A percentile compares a stretch with the other conserved stretches of the same genome.
phyloP scores from a whole-genome alignment of 148 eudicot genomes.

The Silene uniflora region DNA sequence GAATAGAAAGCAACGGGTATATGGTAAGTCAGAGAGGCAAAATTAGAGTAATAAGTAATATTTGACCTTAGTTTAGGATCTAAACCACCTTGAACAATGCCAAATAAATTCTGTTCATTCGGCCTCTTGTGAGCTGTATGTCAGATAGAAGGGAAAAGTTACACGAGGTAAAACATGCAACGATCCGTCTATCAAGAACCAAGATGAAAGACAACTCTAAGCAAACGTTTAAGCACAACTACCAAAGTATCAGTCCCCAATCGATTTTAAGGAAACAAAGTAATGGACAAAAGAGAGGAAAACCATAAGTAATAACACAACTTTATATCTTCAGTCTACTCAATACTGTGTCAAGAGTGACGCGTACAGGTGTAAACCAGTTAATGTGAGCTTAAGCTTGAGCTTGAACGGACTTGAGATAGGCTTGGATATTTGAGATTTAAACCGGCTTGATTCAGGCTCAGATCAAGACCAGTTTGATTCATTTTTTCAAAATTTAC shows the following conservation, averaged over 20 bases:
- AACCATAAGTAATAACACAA: background rate
- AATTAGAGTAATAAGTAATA: background rate
- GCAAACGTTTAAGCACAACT: background rate
- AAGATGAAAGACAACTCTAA: background rate
- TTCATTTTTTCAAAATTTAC: too few relatives aligned
- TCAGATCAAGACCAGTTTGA: too few relatives aligned
- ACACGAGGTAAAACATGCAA: background rate
- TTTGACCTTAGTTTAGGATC: slow-evolving; percentile 73
- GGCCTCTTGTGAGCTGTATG: slow-evolving; percentile 79
- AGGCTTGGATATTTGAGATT: too few relatives aligned
- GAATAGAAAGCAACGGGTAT: background rate
- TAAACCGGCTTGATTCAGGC: too few relatives aligned
- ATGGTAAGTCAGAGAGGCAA: slow-evolving; percentile 1
- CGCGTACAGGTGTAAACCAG: too few relatives aligned
- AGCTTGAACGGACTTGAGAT: too few relatives aligned
- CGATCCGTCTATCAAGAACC: background rate
- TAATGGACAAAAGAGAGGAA: background rate
- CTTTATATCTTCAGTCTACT: background rate
- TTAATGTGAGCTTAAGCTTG: too few relatives aligned
- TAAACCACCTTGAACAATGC: slow-evolving; percentile 90
- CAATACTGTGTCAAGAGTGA: too few relatives aligned
- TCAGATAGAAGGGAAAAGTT: slow-evolving; percentile 10
- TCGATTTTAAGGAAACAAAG: background rate
- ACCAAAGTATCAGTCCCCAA: background rate
- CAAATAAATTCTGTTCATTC: slow-evolving; percentile 78